These are phyloP conservation scores for Talaromyces stipitatus DNA, from an alignment of 495 filamentous ascomycete species.

Conservation along the genomic window DNA sequence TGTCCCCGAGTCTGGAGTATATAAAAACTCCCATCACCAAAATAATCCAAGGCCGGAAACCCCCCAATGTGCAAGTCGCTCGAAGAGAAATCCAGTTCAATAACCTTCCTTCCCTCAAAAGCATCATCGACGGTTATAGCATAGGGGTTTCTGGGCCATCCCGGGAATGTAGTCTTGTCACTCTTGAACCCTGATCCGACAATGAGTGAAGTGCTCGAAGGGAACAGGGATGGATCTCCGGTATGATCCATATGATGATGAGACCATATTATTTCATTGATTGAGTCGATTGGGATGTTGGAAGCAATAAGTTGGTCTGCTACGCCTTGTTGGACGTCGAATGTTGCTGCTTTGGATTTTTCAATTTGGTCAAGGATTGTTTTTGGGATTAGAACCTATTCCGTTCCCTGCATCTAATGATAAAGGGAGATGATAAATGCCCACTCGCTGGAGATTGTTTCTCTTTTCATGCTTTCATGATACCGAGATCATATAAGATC, in stretches of 20 bases:
- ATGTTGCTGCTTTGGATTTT: background rate
- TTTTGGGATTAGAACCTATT: no score
- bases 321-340: background rate
- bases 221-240: conserved; percentile 22
- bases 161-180: conserved; percentile 15
- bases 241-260: conserved; percentile 23
- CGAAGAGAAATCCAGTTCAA: conserved; percentile 10
- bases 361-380: background rate
- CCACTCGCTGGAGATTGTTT: background rate
- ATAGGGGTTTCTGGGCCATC: conserved; percentile 18
- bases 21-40: conserved; percentile 10
- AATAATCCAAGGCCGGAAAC: conserved; percentile 8
- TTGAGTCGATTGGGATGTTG: background rate
- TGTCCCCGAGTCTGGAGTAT: conserved; percentile 16
- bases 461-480: background rate
- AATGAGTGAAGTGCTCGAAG: conserved; percentile 18
- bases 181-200: conserved; percentile 26
- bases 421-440: background rate
- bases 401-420: no score
- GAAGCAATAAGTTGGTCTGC: background rate
- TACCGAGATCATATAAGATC: background rate
- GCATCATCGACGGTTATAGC: conserved; percentile 7
- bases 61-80: conserved; percentile 1
- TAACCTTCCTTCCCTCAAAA: conserved; percentile 4
- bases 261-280: conserved; percentile 10